A percentile compares a stretch with the other conserved stretches of the same genome.
These are phyloP conservation scores for Eremochloa ophiuroides DNA, from an alignment of 176 grass and related monocot genomes.

Conservation along the genomic window DNA sequence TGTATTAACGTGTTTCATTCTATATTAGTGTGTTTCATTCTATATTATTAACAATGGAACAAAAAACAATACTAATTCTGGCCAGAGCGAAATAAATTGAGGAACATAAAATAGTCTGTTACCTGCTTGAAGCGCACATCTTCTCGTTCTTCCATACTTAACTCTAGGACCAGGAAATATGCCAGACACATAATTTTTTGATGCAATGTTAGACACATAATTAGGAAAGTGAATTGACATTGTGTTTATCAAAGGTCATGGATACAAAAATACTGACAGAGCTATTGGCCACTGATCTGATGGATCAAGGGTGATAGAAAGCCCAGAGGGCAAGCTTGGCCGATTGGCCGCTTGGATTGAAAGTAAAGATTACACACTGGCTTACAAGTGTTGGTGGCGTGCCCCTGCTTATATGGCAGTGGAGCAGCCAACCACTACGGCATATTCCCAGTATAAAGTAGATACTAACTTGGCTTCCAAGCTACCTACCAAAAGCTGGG, in stretches of 20 bases:
- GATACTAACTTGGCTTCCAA: no score
- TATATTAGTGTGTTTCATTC: not conserved
- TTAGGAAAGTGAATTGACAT: constrained; percentile 4
- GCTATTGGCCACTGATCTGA: no score
- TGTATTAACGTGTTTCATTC: not conserved
- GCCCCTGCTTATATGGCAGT: no score
- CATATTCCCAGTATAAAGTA: no score
- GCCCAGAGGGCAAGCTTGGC: no score
- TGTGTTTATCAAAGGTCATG: not conserved
- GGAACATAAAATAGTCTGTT: constrained; percentile 7
- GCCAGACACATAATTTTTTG: not conserved
- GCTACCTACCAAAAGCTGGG: no score
- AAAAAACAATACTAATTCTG: not conserved
- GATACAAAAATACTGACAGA: constrained; percentile 5
- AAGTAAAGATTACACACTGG: no score
- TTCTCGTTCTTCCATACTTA: constrained; percentile 77
- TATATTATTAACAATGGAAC: not conserved
- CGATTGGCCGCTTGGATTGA: no score
- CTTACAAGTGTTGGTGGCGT: no score
- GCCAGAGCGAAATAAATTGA: not conserved
- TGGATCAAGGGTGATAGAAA: no score
- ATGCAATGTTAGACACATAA: constrained; percentile 1
- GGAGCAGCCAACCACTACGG: no score
- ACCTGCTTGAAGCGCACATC: constrained; percentile 96
- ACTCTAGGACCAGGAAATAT: constrained; percentile 50